Base-by-base conservation (phyloP, 495 filamentous ascomycete genomes). In the Trypethelium eluteriae region DNA sequence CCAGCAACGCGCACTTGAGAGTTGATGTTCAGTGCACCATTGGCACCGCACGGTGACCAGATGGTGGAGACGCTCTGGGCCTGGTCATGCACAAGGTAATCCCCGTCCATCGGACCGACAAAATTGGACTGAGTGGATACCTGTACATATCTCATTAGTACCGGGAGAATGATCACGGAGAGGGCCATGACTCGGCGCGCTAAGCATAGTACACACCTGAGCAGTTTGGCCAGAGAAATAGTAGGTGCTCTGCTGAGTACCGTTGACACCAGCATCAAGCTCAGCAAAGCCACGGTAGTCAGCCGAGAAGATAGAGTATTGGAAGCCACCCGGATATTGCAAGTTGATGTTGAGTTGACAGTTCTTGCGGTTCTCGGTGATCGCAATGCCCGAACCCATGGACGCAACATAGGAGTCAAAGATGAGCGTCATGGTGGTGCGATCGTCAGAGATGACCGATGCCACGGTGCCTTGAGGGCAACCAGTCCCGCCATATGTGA, bases 401-500 rank as follows among this genome's bases (percentile, higher is more conserved):
- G 78, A 76, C 35, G 81, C 82, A 39, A 79, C 70, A 68, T 81
- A 82, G 7, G 63, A 65, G 70, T 76, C 76, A 70, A 81, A 82
- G 53, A 80, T 78, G 64, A 83, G 72, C 14, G 80, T 81, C 46
- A 77, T 76, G 62, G 80, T 81, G 56, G 80, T 81, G 74, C 77
- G 77, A 72, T 85, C 82, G 16, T 75, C 69, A 34, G 82, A 81
- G 72, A 85, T 75, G 69, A 76, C 76, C 62, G 76, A 80, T 44
- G 78, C 76, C 38, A 84, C 77, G 63, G 78, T 76, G 53, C 79
- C 77, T 72, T 84, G 81, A 34, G 80, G 81, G 72, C 83, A 86
- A 36, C 83, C 83, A 70, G 79, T 84, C 64, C 84, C 84, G 62
- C 77, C 81, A 70, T 79, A 83, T n/a, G 75, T 74, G 53, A 82